These are phyloP conservation scores for Malassezia sympodialis DNA, from an alignment of 1,284 basidiomycete species.

Conservation along the genomic window DNA sequence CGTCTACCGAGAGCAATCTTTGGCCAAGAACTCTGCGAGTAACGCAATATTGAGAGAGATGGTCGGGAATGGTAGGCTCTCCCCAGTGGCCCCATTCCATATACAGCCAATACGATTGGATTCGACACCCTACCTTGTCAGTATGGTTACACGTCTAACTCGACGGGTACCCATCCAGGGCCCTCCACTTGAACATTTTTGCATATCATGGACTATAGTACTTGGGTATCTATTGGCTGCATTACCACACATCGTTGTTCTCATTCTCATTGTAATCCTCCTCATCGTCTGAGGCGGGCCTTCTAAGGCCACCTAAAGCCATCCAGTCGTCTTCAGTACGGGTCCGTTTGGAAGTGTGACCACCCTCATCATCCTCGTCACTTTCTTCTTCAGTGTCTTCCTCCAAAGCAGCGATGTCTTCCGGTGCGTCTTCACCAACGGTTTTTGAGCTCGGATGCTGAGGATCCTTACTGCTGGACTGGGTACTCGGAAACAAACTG, in stretches of 20 bases:
- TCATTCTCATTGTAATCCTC: constrained; percentile 20
- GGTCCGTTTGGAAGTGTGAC: constrained; percentile 19
- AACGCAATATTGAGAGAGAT: background rate
- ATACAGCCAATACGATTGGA: background rate
- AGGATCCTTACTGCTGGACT: constrained; percentile 16
- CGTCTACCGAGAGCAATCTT: background rate
- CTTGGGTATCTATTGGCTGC: background rate
- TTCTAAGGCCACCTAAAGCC: constrained; percentile 1
- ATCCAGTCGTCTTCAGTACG: constrained; percentile 1
- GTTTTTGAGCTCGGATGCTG: constrained; percentile 1
- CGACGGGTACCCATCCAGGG: background rate
- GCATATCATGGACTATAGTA: background rate
- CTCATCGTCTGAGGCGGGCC: background rate
- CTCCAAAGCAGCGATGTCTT: background rate
- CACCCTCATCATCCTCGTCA: constrained; percentile 22
- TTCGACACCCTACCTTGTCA: background rate
- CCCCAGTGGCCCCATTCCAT: background rate
- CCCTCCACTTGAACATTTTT: background rate
- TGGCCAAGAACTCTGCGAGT: background rate
- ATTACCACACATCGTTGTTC: constrained; percentile 10
- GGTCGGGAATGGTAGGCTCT: background rate
- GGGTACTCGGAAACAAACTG: constrained; percentile 25
- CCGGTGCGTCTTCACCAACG: background rate
- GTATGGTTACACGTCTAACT: background rate
- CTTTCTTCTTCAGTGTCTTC: constrained; percentile 12